Evolutionary conservation across 139 green algal genomes (phyloP).

Genomic region (Astrephomene gubernaculifera): DNA sequence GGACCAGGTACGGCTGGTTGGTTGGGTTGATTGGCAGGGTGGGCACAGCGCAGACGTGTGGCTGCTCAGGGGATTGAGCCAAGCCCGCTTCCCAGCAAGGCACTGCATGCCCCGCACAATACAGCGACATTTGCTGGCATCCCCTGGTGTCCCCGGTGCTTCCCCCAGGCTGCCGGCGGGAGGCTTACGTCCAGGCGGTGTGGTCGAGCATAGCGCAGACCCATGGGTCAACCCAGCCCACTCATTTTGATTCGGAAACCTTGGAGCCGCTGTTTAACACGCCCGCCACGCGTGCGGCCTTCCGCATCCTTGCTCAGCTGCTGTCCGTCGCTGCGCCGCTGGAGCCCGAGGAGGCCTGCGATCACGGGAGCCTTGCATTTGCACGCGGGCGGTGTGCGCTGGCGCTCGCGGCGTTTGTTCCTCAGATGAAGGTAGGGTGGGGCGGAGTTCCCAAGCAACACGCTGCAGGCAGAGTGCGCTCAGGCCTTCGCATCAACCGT

Average conservation of each 20-base stretch:
- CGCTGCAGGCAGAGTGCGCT: background rate
- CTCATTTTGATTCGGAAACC: background rate
- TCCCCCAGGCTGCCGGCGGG: background rate
- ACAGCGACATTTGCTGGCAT: background rate
- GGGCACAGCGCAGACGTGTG: no score
- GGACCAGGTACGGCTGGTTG: background rate
- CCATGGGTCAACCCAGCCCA: background rate
- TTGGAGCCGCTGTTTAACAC: background rate
- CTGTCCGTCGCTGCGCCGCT: background rate
- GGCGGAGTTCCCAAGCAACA: no score
- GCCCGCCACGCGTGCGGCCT: background rate
- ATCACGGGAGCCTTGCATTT: conserved; percentile 3
- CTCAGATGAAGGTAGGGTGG: conserved; percentile 11
- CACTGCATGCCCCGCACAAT: background rate
- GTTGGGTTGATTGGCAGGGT: background rate
- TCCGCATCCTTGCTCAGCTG: conserved; percentile 13
- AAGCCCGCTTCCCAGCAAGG: background rate
- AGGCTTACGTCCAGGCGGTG: conserved; percentile 3
- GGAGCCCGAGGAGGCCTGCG: conserved; percentile 7
- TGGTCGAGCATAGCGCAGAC: conserved; percentile 31
- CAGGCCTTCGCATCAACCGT: background rate
- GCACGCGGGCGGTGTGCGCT: conserved; percentile 2
- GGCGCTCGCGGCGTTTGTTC: background rate
- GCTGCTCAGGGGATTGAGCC: background rate
- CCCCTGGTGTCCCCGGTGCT: background rate